Conservation (phyloP, 345 rosid genomes). For the Arabis alpina region DNA sequence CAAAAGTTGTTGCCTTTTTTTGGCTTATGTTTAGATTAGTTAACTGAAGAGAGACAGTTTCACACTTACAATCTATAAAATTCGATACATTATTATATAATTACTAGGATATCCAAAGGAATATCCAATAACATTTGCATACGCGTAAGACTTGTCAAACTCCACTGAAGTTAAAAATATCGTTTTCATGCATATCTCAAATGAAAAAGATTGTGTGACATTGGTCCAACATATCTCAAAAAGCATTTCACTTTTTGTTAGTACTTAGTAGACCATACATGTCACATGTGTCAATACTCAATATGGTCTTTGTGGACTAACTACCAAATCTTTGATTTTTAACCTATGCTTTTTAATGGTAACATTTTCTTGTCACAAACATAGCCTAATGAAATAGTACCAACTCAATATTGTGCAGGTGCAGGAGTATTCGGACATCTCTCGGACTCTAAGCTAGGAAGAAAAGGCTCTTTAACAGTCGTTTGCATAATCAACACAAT, state of each 20-base stretch:
- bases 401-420: constrained; percentile 51
- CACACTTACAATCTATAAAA: neutral
- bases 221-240: constrained; percentile 29
- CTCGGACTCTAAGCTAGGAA: constrained; percentile 85
- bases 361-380: constrained; percentile 21
- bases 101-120: constrained; percentile 30
- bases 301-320: constrained; percentile 17
- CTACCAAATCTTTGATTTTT: neutral
- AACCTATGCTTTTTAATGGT: neutral
- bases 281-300: too few relatives aligned
- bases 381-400: constrained; percentile 4
- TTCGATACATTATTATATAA: neutral
- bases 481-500: constrained; percentile 76
- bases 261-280: neutral
- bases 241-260: constrained; percentile 22
- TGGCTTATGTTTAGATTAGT: constrained; percentile 24
- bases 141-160: constrained; percentile 23
- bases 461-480: constrained; percentile 84
- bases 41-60: neutral
- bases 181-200: constrained; percentile 12
- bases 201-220: constrained; percentile 7
- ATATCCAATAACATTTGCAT: constrained; percentile 37
- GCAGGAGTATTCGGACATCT: constrained; percentile 94
- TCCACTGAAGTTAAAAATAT: constrained; percentile 15
- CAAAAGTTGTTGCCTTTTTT: constrained; percentile 11